Percentiles rank a stretch among this genome's conserved stretches.
Evolutionary conservation across 2,329 filamentous ascomycete species (phyloP).

Genomic region (Sordariomycetes sp.): DNA sequence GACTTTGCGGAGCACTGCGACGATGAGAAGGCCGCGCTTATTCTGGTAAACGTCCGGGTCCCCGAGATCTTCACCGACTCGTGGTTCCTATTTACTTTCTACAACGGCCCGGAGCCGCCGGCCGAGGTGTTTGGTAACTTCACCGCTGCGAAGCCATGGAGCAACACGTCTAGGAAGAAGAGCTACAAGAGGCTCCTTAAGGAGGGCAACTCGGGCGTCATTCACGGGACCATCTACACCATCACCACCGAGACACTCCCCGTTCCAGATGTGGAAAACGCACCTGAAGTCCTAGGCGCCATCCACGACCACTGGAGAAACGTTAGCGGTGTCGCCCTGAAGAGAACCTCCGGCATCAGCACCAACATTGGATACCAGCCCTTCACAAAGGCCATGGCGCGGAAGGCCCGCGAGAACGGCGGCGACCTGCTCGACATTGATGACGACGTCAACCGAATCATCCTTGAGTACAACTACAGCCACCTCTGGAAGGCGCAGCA

Average conservation of each 20-base stretch:
- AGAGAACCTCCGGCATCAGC: slow-evolving; percentile 1
- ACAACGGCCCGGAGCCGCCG: slow-evolving; percentile 41
- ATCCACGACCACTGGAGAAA: slow-evolving; percentile 19
- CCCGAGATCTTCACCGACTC: slow-evolving; percentile 26
- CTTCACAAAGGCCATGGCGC: slow-evolving; percentile 20
- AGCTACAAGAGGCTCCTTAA: slow-evolving; percentile 8
- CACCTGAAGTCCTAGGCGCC: slow-evolving; percentile 15
- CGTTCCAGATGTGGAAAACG: slow-evolving; percentile 14
- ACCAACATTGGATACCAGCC: slow-evolving; percentile 21
- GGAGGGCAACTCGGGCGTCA: slow-evolving; percentile 12
- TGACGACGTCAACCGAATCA: slow-evolving; percentile 21
- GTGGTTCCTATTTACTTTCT: slow-evolving; percentile 50
- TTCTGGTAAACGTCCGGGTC: slow-evolving; percentile 30
- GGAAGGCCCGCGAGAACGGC: slow-evolving; percentile 15
- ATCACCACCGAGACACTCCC: slow-evolving; percentile 22
- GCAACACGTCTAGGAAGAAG: slow-evolving; percentile 13
- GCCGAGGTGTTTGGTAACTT: slow-evolving; percentile 22
- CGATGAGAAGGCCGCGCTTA: slow-evolving; percentile 47
- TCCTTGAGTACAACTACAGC: slow-evolving; percentile 29
- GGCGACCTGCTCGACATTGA: slow-evolving; percentile 25
- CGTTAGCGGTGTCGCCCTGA: slow-evolving; percentile 10
- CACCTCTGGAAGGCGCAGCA: slow-evolving; percentile 17
- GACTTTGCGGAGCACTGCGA: slow-evolving; percentile 40
- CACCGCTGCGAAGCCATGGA: slow-evolving; percentile 14
- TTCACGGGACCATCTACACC: slow-evolving; percentile 21